Base-by-base conservation (phyloP, 129 eudicot genomes). In the Artemisia argyi region DNA sequence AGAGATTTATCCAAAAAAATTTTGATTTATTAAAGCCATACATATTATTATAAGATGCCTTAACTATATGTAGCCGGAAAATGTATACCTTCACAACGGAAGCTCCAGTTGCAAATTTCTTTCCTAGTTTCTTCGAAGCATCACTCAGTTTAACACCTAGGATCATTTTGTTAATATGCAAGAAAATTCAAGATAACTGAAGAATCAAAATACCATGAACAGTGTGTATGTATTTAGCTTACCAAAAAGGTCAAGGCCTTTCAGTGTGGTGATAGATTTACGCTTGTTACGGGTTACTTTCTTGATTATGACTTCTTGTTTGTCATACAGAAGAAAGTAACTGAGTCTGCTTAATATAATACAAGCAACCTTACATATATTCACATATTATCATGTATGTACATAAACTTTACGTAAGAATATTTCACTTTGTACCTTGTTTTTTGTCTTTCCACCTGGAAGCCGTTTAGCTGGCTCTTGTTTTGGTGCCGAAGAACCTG, bases 81-180 rank as follows among this genome's bases (percentile, higher is more conserved):
- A 28, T 3, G 30, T 28, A 28, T 28, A 28, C 30, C 30, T 28
- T 28, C 30, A 28, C 30, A 28, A 28, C 30, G 30, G 30, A 28
- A 28, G 97, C 98, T 48, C 98, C 98, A 18, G 98, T 93, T 24
- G 98, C 98, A 81, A 93, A 93, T 83, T 93, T 93, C 73, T 93
- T 93, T 16, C 98, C 98, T 56, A 94, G 96, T 83, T 90, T 94
- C 85, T 94, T 94, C 19, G 98, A 94, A 74, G 98, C 98, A 74
- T 94, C 98, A 73, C 88, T 86, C 51, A 94, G 89, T 56, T 94
- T 94, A 73, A 93, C 91, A 50, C 96, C 98, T 89, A 81, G 50
- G 78, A 78, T 18, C 18, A 51, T 52, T 16, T 0, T 22, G 20
- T 39, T 1, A 17, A 50, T 3, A 13, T 14, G 12, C 11, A 54